Evolutionary conservation across 2,329 filamentous ascomycete species (phyloP).

Genomic region (Trichophyton equinum): DNA sequence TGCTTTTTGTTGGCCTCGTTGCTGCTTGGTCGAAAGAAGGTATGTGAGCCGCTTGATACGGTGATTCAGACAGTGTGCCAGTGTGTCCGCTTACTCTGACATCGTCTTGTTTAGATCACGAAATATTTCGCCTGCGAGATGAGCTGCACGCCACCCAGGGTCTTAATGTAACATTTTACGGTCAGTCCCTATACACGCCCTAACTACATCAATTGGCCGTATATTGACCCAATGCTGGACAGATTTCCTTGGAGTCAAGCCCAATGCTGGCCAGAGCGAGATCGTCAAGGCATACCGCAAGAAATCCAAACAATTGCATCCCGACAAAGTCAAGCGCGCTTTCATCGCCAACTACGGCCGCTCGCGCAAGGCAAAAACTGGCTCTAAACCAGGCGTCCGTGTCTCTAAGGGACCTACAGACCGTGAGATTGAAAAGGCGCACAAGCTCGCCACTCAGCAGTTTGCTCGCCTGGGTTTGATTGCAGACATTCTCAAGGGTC

Average conservation of each 20-base stretch:
- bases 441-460: constrained; percentile 69
- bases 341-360: constrained; percentile 58
- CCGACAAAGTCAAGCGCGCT: constrained; percentile 85
- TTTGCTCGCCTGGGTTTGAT: constrained; percentile 78
- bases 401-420: constrained; percentile 60
- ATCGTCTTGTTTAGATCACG: constrained; percentile 54
- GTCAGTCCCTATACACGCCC: constrained; percentile 20
- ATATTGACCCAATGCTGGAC: not conserved
- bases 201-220: not conserved
- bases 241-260: constrained; percentile 69
- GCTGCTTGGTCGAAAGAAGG: constrained; percentile 81
- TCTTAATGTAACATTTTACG: constrained; percentile 73
- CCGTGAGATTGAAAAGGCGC: constrained; percentile 61
- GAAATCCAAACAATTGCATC: constrained; percentile 70
- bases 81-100: not conserved
- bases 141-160: constrained; percentile 70
- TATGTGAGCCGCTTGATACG: constrained; percentile 28
- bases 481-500: constrained; percentile 70
- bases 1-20: constrained; percentile 52
- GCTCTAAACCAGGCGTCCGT: constrained; percentile 48
- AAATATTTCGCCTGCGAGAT: constrained; percentile 92
- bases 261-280: constrained; percentile 66
- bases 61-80: not conserved
- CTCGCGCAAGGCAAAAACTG: constrained; percentile 31
- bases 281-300: constrained; percentile 91